phyloP scores from a whole-genome alignment of 1,284 basidiomycete genomes.

The Moesziomyces sp. region DNA sequence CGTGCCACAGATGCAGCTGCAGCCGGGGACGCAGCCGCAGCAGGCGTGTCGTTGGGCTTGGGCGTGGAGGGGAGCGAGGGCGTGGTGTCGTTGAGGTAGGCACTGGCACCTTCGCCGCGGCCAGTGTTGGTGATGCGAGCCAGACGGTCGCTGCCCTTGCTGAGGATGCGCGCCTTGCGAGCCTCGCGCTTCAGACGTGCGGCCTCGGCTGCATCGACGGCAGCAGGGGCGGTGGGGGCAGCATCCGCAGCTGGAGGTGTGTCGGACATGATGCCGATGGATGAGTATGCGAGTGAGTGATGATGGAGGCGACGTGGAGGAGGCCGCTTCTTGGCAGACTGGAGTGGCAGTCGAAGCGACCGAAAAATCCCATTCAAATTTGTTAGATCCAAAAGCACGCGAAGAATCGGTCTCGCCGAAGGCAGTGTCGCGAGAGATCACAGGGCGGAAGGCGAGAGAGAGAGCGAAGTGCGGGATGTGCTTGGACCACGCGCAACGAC shows the following conservation, averaged over 20 bases:
- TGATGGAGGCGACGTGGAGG: slow-evolving; percentile 1
- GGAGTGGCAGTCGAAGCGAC: slow-evolving; percentile 14
- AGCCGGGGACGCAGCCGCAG: not conserved
- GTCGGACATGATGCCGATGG: slow-evolving; percentile 21
- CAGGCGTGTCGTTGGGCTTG: not conserved
- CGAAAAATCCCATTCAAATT: not conserved
- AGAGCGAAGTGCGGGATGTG: not conserved
- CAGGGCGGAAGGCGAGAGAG: not conserved
- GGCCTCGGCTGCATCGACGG: slow-evolving; percentile 53
- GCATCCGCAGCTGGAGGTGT: slow-evolving; percentile 2
- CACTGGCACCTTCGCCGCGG: slow-evolving; percentile 58
- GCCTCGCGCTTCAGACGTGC: slow-evolving; percentile 63
- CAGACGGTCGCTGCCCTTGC: slow-evolving; percentile 61
- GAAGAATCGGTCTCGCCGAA: slow-evolving; percentile 1
- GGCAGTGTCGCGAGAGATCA: slow-evolving; percentile 2
- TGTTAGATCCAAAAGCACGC: too few species aligned
- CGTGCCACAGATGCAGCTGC: not conserved
- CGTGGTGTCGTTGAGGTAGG: slow-evolving; percentile 50
- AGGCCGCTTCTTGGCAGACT: not conserved
- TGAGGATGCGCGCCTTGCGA: slow-evolving; percentile 64
- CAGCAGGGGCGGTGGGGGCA: not conserved
- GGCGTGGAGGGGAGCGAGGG: slow-evolving; percentile 15
- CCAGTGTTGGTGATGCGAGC: slow-evolving; percentile 66
- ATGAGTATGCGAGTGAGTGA: not conserved
- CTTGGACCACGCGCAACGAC: slow-evolving; percentile 15